Base-by-base conservation (phyloP, 2,329 filamentous ascomycete genomes). In the Epichloe coenophiala region DNA sequence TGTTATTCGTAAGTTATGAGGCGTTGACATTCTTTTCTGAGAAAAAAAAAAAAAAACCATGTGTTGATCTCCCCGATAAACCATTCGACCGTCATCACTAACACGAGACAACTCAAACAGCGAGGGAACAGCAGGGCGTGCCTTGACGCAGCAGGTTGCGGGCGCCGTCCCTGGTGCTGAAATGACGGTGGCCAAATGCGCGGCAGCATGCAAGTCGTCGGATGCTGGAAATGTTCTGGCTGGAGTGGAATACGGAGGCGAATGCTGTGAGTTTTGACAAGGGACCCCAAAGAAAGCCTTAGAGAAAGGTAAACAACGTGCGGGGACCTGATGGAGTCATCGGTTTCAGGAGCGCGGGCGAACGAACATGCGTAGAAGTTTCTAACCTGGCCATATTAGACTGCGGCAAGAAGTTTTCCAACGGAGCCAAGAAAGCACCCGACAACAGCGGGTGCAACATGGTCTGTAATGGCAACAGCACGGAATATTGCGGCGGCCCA, bases 181-280 rank as follows among this genome's bases (percentile, higher is more conserved):
- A 40, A 69, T 74, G 66, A 72, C 66, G 4, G 65, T 71, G 19
- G 63, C 61, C 43, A 64, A 61, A 40, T 74, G 71, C 53, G 70
- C 67, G n/a, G 55, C 65, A 27, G 70, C 66, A 45, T 75, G 72
- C 58, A 57, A 58, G 35, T 53, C 59, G 12, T 63, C 62, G 11
- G 66, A 67, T 36, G 73, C 41, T 12, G 44, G 37, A 31, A 50
- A 64, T 57, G 62, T 59, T 21, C 59, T 73, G 15, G 70, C 71
- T 7, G 72, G 71, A 19, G 63, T 71, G 12, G 69, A 74, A 53
- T 72, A 70, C 53, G 65, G 65, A 19, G 65, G 65, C 39, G 69
- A 73, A 60, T 75, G 71, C 64, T 74, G 68, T 70, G 60, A 61
- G 70, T 67, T 27, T 35, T 11, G 19, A 23, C 21, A 7, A 37